Base-by-base conservation (phyloP, 2,329 filamentous ascomycete species). In the Xylaria arbuscula region DNA sequence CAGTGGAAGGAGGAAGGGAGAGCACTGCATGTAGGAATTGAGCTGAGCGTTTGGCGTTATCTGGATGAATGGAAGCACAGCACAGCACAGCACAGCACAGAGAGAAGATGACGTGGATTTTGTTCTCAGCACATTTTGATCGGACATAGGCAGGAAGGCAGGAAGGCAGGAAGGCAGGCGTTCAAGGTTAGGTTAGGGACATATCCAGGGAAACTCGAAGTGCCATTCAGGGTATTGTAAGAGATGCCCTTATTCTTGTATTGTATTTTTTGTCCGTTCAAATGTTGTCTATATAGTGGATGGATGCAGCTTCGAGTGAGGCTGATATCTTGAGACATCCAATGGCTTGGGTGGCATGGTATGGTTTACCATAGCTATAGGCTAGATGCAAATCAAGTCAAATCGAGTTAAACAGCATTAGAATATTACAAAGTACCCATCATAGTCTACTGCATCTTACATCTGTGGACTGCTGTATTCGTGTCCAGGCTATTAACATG, bases 1-100 rank as follows among this genome's bases (percentile, higher is more conserved):
- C 6, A 8, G 45, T 28, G 15, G 36, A 17, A 51, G 19, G 4
- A 51, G 6, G 15, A 47, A n/a, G n/a, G 19, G 4, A 53, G n/a
- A n/a, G n/a, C n/a, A n/a, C n/a, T n/a, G n/a, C 15, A 28, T 17
- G 17, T 15, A 36, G n/a, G n/a, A n/a, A n/a, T n/a, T n/a, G 7
- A 47, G 36, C 28, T 3, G 62, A 69, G 69, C 47, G 56, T 64
- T 60, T 6, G 69, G 69, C 66, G 66, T 70, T 48, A 47, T 58
- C 51, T 38, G 28, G 38, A n/a, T 17, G 24, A 32, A 53, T 40
- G 36, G 36, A 40, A 40, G 9, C 9, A 40, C 36, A 40, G 36
- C 9, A 40, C 36, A 53, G 45, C 17, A 58, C 24, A 38, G 56
- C 9, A 40, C 36, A 40, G 36, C 9, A 40, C 36, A 53, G 45